phyloP scores from a whole-genome alignment of 129 eudicot genomes.

The Heracleum sosnowskyi region DNA sequence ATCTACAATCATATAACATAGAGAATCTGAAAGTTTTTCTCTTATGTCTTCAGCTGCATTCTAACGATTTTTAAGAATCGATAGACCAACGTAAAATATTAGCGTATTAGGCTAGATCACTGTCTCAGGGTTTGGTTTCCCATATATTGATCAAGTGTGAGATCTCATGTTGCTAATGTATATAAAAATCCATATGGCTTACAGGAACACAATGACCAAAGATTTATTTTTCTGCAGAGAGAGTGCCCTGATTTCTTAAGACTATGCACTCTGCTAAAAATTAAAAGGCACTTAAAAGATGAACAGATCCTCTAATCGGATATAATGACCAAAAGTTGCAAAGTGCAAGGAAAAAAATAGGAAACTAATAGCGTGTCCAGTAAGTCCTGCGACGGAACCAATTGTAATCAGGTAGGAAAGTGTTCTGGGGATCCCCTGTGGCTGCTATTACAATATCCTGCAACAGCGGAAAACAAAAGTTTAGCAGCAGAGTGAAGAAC shows the following conservation, averaged over 20 bases:
- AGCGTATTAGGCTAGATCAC: not conserved
- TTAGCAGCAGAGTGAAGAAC: not conserved
- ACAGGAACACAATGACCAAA: not conserved
- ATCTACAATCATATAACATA: no score
- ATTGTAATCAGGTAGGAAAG: slow-evolving; percentile 11
- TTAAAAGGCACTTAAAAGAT: not conserved
- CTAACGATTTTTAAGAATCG: no score
- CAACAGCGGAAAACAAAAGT: not conserved
- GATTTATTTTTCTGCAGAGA: slow-evolving; percentile 2
- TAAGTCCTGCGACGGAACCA: slow-evolving; percentile 20
- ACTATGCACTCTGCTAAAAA: not conserved
- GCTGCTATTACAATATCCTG: slow-evolving; percentile 53
- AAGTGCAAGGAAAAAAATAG: not conserved
- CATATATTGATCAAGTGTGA: not conserved
- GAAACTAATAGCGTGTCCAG: slow-evolving; percentile 1
- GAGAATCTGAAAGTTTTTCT: no score
- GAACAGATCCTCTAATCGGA: not conserved
- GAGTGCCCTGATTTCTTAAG: not conserved
- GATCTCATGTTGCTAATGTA: not conserved
- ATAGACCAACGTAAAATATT: no score
- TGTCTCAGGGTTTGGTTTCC: not conserved
- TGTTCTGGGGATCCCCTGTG: slow-evolving; percentile 33
- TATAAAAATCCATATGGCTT: not conserved
- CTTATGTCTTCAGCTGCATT: no score
- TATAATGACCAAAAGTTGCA: not conserved